Base-by-base conservation (phyloP, 2,329 filamentous ascomycete genomes). In the Ascochyta rabiei region DNA sequence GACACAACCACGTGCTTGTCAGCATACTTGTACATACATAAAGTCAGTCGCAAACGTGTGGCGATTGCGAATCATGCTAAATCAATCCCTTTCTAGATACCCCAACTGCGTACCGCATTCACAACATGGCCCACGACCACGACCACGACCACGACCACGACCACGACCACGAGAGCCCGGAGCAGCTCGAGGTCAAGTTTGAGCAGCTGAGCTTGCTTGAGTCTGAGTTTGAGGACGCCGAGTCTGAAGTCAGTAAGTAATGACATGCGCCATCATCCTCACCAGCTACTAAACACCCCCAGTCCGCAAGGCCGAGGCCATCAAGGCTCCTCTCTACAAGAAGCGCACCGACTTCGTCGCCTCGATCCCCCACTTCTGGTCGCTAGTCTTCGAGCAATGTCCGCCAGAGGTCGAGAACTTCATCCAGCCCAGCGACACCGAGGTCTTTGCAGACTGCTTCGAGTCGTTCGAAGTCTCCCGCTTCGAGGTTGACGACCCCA, bases 321-420 rank as follows among this genome's bases (percentile, higher is more conserved):
- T 92, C 66, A 84, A 85, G 68, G 80, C 82, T 57, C 83, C 88
- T 39, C 84, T 96, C 58, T 96, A 91, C 80, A 82, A 84, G 67
- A 90, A 89, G 78, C 91, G 93, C 72, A 81, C 85, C 62, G 82
- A 85, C 66, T 77, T 91, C 61, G 80, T 95, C 61, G 76, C 84
- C 60, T 82, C 87, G 70, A 93, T 97, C 71, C 85, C 86, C 66
- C 86, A 90, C 79, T 99, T 98, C 85, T 98, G 95, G 95, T 83
- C 90, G n/a, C 85, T 96, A 54, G 93, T 97, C 53, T 84, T 98
- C 74, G 90, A 96, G 80, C 89, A 92, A 78, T 87, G 90, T 2
- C 92, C 93, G 2, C 82, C 84, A 41, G 91, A 96, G 60, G 84
- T 99, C 66, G 92, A 96, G 78, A 88, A 91, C 77, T 92, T 88